These are phyloP conservation scores for Saccharomycopsis microspora DNA, from an alignment of 805 yeast species.

Conservation along the genomic window DNA sequence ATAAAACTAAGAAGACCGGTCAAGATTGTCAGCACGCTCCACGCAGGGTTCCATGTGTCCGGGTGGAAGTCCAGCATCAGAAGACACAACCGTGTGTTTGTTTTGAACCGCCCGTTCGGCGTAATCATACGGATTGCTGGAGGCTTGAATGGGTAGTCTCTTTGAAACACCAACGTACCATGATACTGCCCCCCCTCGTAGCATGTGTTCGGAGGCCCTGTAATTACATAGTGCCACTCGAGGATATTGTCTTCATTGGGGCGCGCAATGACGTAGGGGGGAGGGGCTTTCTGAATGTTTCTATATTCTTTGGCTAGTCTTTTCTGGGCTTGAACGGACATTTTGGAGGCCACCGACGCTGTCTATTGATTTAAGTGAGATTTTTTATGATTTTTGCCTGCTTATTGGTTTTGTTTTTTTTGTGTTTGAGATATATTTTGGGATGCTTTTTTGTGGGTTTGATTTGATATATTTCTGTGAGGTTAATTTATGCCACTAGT, in stretches of 20 bases:
- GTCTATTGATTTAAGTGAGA: too few relatives aligned
- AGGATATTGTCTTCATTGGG: conserved; percentile 82
- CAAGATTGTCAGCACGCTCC: conserved; percentile 85
- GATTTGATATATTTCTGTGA: too few relatives aligned
- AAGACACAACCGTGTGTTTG: conserved; percentile 73
- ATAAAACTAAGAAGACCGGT: conserved; percentile 83
- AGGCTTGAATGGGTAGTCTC: conserved; percentile 85
- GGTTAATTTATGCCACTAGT: too few relatives aligned
- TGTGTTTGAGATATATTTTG: too few relatives aligned
- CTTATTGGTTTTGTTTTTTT: too few relatives aligned
- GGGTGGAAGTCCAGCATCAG: conserved; percentile 96
- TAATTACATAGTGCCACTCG: conserved; percentile 88
- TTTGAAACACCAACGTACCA: conserved; percentile 74
- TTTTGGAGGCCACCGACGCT: background rate
- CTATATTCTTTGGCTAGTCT: conserved; percentile 73
- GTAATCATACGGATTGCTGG: conserved; percentile 85
- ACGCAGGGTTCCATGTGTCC: conserved; percentile 91
- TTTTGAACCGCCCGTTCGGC: conserved; percentile 79
- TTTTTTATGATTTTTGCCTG: too few relatives aligned
- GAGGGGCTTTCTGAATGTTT: conserved; percentile 63
- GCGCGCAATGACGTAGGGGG: conserved; percentile 74
- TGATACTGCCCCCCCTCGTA: conserved; percentile 83
- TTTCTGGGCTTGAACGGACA: conserved; percentile 31
- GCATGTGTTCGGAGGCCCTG: conserved; percentile 88
- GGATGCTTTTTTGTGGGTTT: too few relatives aligned